Percentiles rank a stretch among this genome's conserved stretches.
phyloP scores from a whole-genome alignment of 1,139 yeast genomes.

The Arxiozyma bovina region DNA sequence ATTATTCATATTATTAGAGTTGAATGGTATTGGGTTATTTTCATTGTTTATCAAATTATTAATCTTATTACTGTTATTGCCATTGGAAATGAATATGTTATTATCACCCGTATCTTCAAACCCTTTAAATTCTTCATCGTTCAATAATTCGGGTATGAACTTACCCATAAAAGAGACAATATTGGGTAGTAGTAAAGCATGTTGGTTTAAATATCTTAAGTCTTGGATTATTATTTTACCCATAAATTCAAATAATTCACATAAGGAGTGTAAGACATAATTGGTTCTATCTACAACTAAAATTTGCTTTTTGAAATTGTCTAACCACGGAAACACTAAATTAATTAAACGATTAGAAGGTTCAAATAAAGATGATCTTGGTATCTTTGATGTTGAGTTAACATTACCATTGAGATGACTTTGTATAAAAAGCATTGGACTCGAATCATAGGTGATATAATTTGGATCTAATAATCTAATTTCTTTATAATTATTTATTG shows the following conservation, averaged over 20 bases:
- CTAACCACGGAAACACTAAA: conserved; percentile 29
- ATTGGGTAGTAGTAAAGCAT: conserved; percentile 19
- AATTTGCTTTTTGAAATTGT: conserved; percentile 23
- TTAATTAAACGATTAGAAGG: conserved; percentile 20
- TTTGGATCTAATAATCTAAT: conserved; percentile 19
- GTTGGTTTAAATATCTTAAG: conserved; percentile 20
- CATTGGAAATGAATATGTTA: background rate
- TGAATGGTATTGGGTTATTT: background rate
- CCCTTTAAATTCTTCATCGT: conserved; percentile 15
- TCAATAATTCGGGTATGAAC: conserved; percentile 23
- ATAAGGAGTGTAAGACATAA: conserved; percentile 26
- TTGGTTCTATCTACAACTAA: conserved; percentile 25
- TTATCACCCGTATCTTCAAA: background rate
- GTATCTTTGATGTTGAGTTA: conserved; percentile 9
- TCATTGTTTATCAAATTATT: background rate
- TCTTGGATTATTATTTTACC: conserved; percentile 28
- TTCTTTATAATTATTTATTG: conserved; percentile 16
- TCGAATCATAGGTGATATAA: conserved; percentile 15
- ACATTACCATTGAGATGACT: conserved; percentile 8
- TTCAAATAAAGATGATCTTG: conserved; percentile 19
- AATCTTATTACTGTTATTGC: background rate
- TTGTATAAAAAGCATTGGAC: conserved; percentile 9
- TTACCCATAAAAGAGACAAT: conserved; percentile 21
- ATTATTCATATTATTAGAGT: background rate
- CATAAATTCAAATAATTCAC: conserved; percentile 29